Conservation (phyloP, 192 early-diverging fungal genomes). For the Dimargaris verticillata region DNA sequence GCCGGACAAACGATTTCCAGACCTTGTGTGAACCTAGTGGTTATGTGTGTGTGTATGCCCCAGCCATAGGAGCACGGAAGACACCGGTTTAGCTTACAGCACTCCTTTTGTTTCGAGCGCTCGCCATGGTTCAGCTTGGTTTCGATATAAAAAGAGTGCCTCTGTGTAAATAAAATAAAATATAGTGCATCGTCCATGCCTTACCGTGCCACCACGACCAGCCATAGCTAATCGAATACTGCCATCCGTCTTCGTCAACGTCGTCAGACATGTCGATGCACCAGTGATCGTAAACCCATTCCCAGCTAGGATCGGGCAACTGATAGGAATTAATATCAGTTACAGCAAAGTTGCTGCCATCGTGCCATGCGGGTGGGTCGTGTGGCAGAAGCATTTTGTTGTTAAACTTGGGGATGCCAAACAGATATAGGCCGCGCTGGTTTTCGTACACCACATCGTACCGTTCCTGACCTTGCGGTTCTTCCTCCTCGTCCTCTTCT, state of each 20-base stretch:
- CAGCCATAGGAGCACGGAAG: too few species aligned
- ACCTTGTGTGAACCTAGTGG: not conserved
- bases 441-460: constrained; percentile 11
- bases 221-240: constrained; percentile 24
- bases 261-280: constrained; percentile 33
- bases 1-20: constrained; percentile 11
- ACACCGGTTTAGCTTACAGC: too few species aligned
- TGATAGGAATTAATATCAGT: constrained; percentile 33
- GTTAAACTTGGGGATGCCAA: constrained; percentile 10
- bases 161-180: too few species aligned
- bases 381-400: constrained; percentile 13
- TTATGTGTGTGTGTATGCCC: not conserved
- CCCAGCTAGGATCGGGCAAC: constrained; percentile 29
- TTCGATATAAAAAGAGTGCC: too few species aligned
- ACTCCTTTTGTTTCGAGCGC: too few species aligned
- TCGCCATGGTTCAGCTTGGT: too few species aligned
- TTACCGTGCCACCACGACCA: constrained; percentile 10
- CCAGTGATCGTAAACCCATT: constrained; percentile 33
- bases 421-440: constrained; percentile 16
- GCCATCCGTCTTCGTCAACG: constrained; percentile 34
- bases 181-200: not conserved
- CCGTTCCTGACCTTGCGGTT: constrained; percentile 4
- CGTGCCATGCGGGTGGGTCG: constrained; percentile 33
- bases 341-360: constrained; percentile 23
- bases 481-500: constrained; percentile 11